Evolutionary conservation across 1,284 basidiomycete genomes (phyloP).

Genomic region (Coniferiporia sulphurascens): DNA sequence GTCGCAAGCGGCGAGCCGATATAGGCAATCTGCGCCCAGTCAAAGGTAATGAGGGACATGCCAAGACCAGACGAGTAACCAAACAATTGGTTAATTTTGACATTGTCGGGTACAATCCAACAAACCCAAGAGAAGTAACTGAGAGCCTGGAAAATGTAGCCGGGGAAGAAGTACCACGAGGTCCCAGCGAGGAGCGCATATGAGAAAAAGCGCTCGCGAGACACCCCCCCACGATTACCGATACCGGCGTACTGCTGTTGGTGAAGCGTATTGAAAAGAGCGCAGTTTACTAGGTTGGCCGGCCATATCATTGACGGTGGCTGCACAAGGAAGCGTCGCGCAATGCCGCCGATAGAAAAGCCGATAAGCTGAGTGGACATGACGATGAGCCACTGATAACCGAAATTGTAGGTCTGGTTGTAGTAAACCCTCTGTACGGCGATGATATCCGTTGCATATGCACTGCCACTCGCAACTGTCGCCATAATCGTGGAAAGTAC

Average conservation of each 20-base stretch:
- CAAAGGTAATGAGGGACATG: constrained; percentile 69
- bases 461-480: constrained; percentile 31
- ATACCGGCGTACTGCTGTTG: constrained; percentile 47
- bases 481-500: constrained; percentile 26
- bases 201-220: constrained; percentile 47
- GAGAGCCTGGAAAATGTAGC: constrained; percentile 59
- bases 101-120: constrained; percentile 32
- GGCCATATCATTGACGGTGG: constrained; percentile 46
- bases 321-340: constrained; percentile 35
- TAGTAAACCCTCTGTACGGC: constrained; percentile 74
- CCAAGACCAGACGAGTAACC: constrained; percentile 76
- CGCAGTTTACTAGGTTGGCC: constrained; percentile 44
- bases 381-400: constrained; percentile 48
- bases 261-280: constrained; percentile 54
- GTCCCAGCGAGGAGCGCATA: constrained; percentile 21
- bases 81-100: constrained; percentile 69
- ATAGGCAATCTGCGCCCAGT: constrained; percentile 68
- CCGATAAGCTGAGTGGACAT: constrained; percentile 37
- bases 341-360: constrained; percentile 35
- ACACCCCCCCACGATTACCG: constrained; percentile 38
- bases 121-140: constrained; percentile 36
- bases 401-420: constrained; percentile 57
- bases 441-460: constrained; percentile 61
- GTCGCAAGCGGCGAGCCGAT: constrained; percentile 58
- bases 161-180: constrained; percentile 61